phyloP scores from a whole-genome alignment of 257 asterid genomes.

The Echites panduratus region DNA sequence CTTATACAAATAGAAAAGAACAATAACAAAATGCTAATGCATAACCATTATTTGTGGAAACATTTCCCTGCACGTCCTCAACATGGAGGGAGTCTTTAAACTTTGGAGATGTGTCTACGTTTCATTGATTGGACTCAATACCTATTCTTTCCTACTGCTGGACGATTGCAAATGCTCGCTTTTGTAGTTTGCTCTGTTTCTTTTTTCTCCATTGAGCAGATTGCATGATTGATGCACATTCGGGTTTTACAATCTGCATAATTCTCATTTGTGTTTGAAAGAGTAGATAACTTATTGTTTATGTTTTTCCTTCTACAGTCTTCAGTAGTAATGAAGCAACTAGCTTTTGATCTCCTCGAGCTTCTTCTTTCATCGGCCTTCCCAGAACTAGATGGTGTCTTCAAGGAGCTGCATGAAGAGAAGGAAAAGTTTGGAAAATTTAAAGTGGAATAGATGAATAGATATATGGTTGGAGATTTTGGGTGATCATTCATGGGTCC shows the following conservation, averaged over 20 bases:
- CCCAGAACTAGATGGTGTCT: slow-evolving; percentile 71
- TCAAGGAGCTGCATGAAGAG: slow-evolving; percentile 54
- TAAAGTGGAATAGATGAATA: slow-evolving; percentile 18
- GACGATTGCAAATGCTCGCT: not conserved
- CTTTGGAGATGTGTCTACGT: not conserved
- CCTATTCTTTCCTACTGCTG: no score
- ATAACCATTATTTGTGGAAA: not conserved
- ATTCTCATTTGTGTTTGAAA: not conserved
- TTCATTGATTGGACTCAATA: not conserved
- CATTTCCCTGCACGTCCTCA: not conserved
- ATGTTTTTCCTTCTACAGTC: slow-evolving; percentile 44
- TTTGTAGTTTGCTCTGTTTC: not conserved
- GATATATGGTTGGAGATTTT: not conserved
- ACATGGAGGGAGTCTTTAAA: not conserved
- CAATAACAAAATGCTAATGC: not conserved
- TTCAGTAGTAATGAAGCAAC: slow-evolving; percentile 70
- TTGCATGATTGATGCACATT: not conserved
- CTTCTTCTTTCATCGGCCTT: slow-evolving; percentile 73
- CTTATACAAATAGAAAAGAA: not conserved
- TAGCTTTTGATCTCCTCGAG: slow-evolving; percentile 73
- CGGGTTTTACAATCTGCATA: not conserved
- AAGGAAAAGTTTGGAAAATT: slow-evolving; percentile 64
- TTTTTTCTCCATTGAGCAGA: not conserved
- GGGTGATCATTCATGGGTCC: not conserved
- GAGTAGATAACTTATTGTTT: not conserved